Percentiles rank a stretch among this genome's conserved stretches.
phyloP scores from a whole-genome alignment of 2,329 filamentous ascomycete species.

The Ascochyta koolunga region DNA sequence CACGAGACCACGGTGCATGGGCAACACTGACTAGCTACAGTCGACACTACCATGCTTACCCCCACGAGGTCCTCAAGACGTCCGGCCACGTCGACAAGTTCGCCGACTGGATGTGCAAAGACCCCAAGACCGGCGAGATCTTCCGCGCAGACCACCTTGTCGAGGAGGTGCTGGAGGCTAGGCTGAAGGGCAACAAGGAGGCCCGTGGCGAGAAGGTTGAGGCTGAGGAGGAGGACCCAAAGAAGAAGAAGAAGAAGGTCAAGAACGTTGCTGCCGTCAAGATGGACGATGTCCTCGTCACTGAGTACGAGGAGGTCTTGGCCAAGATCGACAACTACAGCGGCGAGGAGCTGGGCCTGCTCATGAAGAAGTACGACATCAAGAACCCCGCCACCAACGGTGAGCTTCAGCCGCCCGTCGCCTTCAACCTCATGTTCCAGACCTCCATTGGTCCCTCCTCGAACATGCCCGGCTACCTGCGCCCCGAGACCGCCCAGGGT shows the following conservation, averaged over 20 bases:
- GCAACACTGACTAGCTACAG: conserved; percentile 40
- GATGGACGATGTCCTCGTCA: conserved; percentile 82
- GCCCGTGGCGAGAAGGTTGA: conserved; percentile 81
- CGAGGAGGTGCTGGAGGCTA: conserved; percentile 86
- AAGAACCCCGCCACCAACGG: conserved; percentile 82
- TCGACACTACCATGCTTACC: conserved; percentile 93
- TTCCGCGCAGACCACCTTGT: conserved; percentile 95
- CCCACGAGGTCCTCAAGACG: conserved; percentile 91
- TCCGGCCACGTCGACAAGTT: conserved; percentile 96
- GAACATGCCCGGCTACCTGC: conserved; percentile 70
- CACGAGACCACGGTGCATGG: conserved; percentile 12
- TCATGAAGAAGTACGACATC: conserved; percentile 89
- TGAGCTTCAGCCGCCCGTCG: conserved; percentile 78
- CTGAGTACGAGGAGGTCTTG: conserved; percentile 90
- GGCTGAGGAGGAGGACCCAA: conserved; percentile 76
- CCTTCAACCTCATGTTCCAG: conserved; percentile 99
- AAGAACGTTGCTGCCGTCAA: conserved; percentile 70
- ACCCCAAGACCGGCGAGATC: conserved; percentile 96
- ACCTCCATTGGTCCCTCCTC: conserved; percentile 91
- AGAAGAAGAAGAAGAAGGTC: conserved; percentile 88
- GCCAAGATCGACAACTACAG: conserved; percentile 96
- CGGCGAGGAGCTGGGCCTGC: conserved; percentile 80
- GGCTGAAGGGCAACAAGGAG: conserved; percentile 89
- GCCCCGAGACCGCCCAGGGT: conserved; percentile 93
- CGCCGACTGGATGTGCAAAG: conserved; percentile 99